A percentile compares a stretch with the other conserved stretches of the same genome.
Evolutionary conservation across 192 early-diverging fungal species (phyloP).

Genomic region (Backusella australiensis): DNA sequence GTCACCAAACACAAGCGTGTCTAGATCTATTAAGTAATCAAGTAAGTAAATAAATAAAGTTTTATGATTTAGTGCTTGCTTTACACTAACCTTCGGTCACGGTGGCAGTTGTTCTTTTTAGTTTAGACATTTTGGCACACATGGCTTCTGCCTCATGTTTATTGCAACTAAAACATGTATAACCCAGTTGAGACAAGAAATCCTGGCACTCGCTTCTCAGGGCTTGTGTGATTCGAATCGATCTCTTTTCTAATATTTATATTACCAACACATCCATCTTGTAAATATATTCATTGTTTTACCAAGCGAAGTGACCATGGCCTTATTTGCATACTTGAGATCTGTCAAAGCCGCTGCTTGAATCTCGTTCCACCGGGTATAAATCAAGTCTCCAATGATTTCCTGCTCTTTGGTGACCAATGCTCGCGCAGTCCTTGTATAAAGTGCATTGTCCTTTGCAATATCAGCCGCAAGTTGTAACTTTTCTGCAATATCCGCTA

Average conservation of each 20-base stretch:
- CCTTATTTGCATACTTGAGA: conserved; percentile 16
- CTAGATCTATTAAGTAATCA: conserved; percentile 41
- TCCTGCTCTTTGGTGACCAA: conserved; percentile 18
- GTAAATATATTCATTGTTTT: background rate
- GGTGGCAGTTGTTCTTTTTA: conserved; percentile 50
- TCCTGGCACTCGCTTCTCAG: conserved; percentile 45
- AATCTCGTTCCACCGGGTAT: background rate
- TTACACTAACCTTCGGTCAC: conserved; percentile 50
- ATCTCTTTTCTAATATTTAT: conserved; percentile 43
- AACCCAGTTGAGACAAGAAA: conserved; percentile 51
- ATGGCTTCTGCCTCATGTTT: conserved; percentile 64
- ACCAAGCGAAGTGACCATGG: conserved; percentile 16
- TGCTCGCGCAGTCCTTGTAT: conserved; percentile 26
- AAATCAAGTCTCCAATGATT: conserved; percentile 17
- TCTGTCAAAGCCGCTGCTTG: conserved; percentile 1
- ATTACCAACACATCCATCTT: no score
- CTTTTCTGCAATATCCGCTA: conserved; percentile 4
- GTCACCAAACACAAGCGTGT: conserved; percentile 54
- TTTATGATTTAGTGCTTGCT: no score
- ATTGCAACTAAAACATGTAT: conserved; percentile 43
- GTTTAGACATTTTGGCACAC: conserved; percentile 54
- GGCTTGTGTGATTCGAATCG: conserved; percentile 44
- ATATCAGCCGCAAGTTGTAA: background rate
- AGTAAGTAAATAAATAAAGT: no score
- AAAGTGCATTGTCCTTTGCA: conserved; percentile 24